These are phyloP conservation scores for Ailanthus altissimus DNA, from an alignment of 345 rosid species.

Conservation along the genomic window DNA sequence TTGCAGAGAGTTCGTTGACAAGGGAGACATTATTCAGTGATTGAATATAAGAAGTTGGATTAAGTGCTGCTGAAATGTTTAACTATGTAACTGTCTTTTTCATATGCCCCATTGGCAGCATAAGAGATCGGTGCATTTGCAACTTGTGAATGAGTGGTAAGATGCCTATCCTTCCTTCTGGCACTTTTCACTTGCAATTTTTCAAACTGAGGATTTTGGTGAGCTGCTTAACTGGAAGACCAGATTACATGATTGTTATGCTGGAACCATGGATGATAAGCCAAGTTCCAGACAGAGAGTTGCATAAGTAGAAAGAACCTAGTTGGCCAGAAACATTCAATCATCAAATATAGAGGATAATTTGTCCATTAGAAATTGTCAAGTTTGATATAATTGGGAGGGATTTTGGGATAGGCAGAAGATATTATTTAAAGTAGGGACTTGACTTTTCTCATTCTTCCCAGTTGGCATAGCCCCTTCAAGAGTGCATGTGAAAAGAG, in stretches of 20 bases:
- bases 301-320: no score
- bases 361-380: neutral
- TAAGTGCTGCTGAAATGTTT: conserved; percentile 12
- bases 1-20: conserved; percentile 53
- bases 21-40: conserved; percentile 75
- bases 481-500: neutral
- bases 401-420: neutral
- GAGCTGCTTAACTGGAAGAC: neutral
- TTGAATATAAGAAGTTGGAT: conserved; percentile 40
- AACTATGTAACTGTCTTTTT: neutral
- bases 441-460: neutral
- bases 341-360: neutral
- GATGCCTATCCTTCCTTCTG: neutral
- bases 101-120: neutral
- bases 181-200: neutral
- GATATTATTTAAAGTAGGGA: neutral
- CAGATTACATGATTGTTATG: neutral
- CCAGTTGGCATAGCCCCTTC: neutral
- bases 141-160: neutral
- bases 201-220: neutral
- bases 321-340: neutral
- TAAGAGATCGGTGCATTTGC: neutral
- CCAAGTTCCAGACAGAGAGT: neutral
- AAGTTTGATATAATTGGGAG: neutral
- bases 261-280: neutral